Evolutionary conservation across 2,329 filamentous ascomycete species (phyloP).

Genomic region (Phaeomoniella chlamydospora): DNA sequence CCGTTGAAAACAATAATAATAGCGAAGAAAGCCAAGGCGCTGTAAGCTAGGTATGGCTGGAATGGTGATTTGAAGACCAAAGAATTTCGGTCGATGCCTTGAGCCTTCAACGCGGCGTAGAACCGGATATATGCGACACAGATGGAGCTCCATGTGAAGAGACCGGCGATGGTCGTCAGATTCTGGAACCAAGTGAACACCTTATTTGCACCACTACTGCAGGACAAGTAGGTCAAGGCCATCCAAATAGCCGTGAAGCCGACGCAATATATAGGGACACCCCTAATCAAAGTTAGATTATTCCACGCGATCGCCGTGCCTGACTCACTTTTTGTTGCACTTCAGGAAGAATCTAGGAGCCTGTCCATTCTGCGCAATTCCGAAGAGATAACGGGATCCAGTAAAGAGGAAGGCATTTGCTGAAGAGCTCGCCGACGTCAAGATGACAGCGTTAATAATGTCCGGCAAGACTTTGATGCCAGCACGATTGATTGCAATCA

Average conservation of each 20-base stretch:
- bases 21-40: slow-evolving; percentile 36
- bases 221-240: slow-evolving; percentile 29
- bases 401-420: slow-evolving; percentile 51
- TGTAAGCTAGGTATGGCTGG: slow-evolving; percentile 40
- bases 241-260: slow-evolving; percentile 24
- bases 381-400: slow-evolving; percentile 30
- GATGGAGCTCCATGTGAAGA: slow-evolving; percentile 35
- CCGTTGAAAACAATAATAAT: slow-evolving; percentile 2
- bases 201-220: slow-evolving; percentile 18
- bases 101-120: slow-evolving; percentile 23
- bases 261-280: slow-evolving; percentile 30
- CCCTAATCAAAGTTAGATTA: slow-evolving; percentile 11
- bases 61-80: slow-evolving; percentile 27
- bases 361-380: slow-evolving; percentile 31
- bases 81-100: slow-evolving; percentile 19
- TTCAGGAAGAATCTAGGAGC: slow-evolving; percentile 36
- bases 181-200: slow-evolving; percentile 34
- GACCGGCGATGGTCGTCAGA: slow-evolving; percentile 29
- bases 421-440: slow-evolving; percentile 57
- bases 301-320: neutral
- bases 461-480: slow-evolving; percentile 53
- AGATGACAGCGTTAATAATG: slow-evolving; percentile 63
- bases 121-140: slow-evolving; percentile 32
- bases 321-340: slow-evolving; percentile 21
- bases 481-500: slow-evolving; percentile 56